Base-by-base conservation (phyloP, 495 filamentous ascomycete genomes). In the Penicillium antarcticum region DNA sequence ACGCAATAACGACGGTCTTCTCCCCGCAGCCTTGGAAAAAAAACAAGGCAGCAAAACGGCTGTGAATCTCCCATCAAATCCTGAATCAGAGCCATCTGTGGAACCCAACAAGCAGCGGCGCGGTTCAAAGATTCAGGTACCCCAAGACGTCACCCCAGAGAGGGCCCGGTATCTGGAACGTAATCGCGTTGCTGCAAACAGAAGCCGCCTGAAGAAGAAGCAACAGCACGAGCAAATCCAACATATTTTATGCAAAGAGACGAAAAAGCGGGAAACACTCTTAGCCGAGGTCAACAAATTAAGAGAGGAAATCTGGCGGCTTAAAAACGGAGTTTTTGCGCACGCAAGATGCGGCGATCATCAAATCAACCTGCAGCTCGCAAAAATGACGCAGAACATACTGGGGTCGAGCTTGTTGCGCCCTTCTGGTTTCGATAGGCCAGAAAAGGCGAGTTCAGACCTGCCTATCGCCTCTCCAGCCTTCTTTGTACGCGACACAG, bases 141-240 rank as follows among this genome's bases (percentile, higher is more conserved):
- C 21, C 21, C 21, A 40, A 14, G 19, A 46, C 32, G 24, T 46
- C n/a, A 46, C 13, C 31, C 48, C 39, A 16, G 16, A 37, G 7
- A 18, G 40, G 34, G 32, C 19, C 16, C 36, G 21, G 24, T 32
- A 51, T 11, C 40, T 51, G 1, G 48, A 51, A 19, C 40, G 48
- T 6, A 51, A 51, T 19, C 48, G 48, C 2, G 16, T 44, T 23
- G 48, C 48, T 2, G 48, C 48, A 9, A 52, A 45, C 21, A 45
- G 40, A 45, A 40, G 50, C 23, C 50, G 42, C 34, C 13, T 32
- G 23, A 52, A 45, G 36, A 45, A 44, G 36, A 45, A 52, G 14
- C 21, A 46, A 12, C 19, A 37, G n/a, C 48, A 43, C 32, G 21
- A 23, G 13, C 2, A 26, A 31, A 43, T 51, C 21, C 42, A 52